Evolutionary conservation across 805 yeast genomes (phyloP).

Genomic region (Suhomyces sp.): DNA sequence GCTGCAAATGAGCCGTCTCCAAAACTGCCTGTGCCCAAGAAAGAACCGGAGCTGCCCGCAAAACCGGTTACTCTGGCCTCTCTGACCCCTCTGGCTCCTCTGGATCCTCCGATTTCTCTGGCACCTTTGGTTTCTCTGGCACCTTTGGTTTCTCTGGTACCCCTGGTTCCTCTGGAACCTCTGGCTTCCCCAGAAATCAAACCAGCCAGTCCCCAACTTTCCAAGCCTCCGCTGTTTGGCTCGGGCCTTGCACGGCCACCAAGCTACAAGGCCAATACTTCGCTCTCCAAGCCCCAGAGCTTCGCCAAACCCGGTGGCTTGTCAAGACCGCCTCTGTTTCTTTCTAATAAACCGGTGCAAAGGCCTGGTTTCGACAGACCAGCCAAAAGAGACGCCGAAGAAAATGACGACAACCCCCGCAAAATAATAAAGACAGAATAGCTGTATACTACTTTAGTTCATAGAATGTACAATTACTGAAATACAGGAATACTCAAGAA

Average conservation of each 20-base stretch:
- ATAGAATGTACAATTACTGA: neutral
- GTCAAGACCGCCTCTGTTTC: conserved; percentile 37
- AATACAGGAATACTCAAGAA: no score
- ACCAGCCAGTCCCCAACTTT: neutral
- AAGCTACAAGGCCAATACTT: conserved; percentile 19
- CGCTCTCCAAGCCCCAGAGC: conserved; percentile 22
- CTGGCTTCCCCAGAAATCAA: neutral
- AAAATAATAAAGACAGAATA: conserved; percentile 8
- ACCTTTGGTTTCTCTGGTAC: neutral
- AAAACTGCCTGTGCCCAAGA: neutral
- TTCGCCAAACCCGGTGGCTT: conserved; percentile 32
- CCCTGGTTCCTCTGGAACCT: neutral
- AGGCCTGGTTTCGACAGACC: conserved; percentile 3
- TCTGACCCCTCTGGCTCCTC: neutral
- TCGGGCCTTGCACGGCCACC: conserved; percentile 24
- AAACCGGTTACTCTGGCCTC: neutral
- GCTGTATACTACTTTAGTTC: neutral
- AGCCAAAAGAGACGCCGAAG: conserved; percentile 5
- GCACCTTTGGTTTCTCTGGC: neutral
- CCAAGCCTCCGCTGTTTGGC: conserved; percentile 25
- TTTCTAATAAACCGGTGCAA: conserved; percentile 26
- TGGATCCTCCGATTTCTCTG: neutral
- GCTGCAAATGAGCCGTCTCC: neutral
- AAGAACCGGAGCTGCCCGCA: neutral
- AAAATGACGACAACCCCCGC: conserved; percentile 7